phyloP scores from a whole-genome alignment of 139 green algal genomes.

The Bryopsis sp. region DNA sequence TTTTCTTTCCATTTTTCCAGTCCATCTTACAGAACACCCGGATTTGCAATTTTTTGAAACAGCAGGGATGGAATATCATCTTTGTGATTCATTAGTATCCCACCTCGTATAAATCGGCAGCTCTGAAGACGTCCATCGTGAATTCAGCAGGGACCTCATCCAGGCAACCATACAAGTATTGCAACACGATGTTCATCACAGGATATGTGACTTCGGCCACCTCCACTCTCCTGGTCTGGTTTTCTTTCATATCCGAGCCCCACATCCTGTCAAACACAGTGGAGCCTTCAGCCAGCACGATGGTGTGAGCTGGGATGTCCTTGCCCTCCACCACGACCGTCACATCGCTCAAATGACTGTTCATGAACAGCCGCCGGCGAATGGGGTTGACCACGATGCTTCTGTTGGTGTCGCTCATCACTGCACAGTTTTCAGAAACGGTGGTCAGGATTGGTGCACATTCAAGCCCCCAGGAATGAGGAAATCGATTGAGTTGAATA shows the following conservation, averaged over 20 bases:
- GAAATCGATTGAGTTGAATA: no score
- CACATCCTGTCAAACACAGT: slow-evolving; percentile 9
- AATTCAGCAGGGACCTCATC: neutral
- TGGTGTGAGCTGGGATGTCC: neutral
- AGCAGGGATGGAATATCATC: no score
- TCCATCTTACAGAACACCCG: no score
- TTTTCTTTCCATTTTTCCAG: no score
- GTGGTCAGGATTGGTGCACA: no score
- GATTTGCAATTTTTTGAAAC: no score
- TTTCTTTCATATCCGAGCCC: neutral
- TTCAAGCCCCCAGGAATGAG: no score
- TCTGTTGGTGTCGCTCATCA: neutral
- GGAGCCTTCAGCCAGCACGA: slow-evolving; percentile 9
- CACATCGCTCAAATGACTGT: slow-evolving; percentile 4
- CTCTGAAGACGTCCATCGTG: slow-evolving; percentile 2
- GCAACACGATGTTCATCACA: neutral
- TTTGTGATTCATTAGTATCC: neutral
- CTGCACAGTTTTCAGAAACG: no score
- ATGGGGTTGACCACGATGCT: neutral
- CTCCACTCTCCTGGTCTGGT: neutral
- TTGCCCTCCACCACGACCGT: neutral
- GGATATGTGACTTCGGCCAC: neutral
- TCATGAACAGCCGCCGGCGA: slow-evolving; percentile 11
- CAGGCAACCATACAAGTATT: slow-evolving; percentile 12
- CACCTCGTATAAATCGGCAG: slow-evolving; percentile 9